phyloP scores from a whole-genome alignment of 1,284 basidiomycete species.

The Paramarasmius palmivorus region DNA sequence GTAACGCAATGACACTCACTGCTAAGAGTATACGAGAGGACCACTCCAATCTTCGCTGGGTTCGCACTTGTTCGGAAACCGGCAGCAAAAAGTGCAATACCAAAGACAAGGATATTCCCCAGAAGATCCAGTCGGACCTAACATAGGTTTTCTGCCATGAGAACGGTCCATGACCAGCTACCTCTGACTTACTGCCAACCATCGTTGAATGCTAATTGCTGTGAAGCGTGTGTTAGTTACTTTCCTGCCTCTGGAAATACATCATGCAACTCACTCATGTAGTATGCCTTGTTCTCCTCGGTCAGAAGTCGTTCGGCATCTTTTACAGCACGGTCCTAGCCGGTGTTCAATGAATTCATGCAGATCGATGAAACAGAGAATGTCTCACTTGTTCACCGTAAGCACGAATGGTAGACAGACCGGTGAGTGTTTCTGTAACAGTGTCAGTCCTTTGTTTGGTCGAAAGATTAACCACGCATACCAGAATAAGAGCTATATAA shows the following conservation, averaged over 20 bases:
- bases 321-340: constrained; percentile 44
- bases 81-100: constrained; percentile 69
- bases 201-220: constrained; percentile 42
- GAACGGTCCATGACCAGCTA: too few species aligned
- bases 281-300: constrained; percentile 78
- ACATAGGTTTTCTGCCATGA: too few species aligned
- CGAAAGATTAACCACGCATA: constrained; percentile 22
- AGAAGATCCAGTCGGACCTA: constrained; percentile 68
- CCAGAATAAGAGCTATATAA: constrained; percentile 60
- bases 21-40: constrained; percentile 61
- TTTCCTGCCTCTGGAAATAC: background rate
- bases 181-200: too few species aligned
- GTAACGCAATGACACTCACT: constrained; percentile 37
- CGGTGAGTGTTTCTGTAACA: constrained; percentile 41
- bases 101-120: constrained; percentile 73
- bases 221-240: too few species aligned
- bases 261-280: constrained; percentile 58
- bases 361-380: background rate
- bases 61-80: constrained; percentile 38
- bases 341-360: background rate
- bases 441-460: constrained; percentile 13
- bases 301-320: constrained; percentile 64
- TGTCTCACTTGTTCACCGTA: constrained; percentile 40
- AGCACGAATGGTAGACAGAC: constrained; percentile 45
- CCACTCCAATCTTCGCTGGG: constrained; percentile 59